Base-by-base conservation (phyloP, 768 basidiomycete genomes). In the Cubamyces sp. region DNA sequence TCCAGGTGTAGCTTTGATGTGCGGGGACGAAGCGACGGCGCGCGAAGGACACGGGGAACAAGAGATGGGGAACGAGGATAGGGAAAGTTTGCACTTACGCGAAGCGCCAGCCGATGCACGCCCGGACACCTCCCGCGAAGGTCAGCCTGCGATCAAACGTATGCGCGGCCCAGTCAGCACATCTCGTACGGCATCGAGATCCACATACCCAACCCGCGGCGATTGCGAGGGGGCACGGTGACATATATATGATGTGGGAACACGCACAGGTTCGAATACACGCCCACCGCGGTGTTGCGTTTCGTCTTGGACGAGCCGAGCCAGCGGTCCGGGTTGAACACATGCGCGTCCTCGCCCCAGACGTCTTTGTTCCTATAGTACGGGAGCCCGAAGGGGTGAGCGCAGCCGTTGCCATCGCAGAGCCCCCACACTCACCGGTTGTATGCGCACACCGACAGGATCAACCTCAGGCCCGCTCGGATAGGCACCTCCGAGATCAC, bases 381-480 rank as follows among this genome's bases (percentile, higher is more conserved):
- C 14, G 16, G 18, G 39, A 19, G 25, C 25, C 37, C 8, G 43
- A 11, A 34, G 1, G 34, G 1, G 9, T 34, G 34, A 34, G 34
- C 9, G 34, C 34, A 34, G 34, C 34, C 34, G 34, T 34, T 34
- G 6, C 34, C 34, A 9, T 34, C 34, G 34, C 34, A 34, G 34
- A 14, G 52, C 39, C 34, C 26, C 23, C 25, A 23, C 19, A 19
- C 66, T 43, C 52, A 83, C 86, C 83, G 78, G 61, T 87, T 82
- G 62, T 86, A 85, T 1, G 77, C 83, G 21, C 80, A 78, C 40
- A 85, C 79, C 9, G 85, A 86, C 5, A 79, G 68, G 28, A 85
- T 75, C 9, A 87, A 73, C 51, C 81, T 81, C 37, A 78, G 79
- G 9, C 83, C 82, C 62, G 82, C 81, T 0, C 81, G 78, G 21